Base-by-base conservation (phyloP, 176 grass and related monocot species). In the Musa beccarii region DNA sequence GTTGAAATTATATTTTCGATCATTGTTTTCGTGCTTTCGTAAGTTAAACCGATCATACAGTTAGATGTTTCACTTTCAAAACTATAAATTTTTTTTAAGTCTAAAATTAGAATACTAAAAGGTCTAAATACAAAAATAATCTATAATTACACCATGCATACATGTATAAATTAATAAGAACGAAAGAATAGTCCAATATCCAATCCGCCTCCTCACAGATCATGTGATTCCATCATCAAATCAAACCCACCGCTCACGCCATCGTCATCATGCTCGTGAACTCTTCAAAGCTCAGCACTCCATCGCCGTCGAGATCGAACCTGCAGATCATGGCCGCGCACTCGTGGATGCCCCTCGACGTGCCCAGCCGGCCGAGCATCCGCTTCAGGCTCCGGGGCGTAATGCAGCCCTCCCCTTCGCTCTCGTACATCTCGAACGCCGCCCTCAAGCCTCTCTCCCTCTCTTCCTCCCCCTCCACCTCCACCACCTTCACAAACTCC, bases 301-400 rank as follows among this genome's bases (percentile, higher is more conserved):
- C 89, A 19, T 91, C 85, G 49, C 89, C 89, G 54, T 91, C 28
- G 66, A 91, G 80, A 24, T 92, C 89, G 19, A 88, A 92, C 53
- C 85, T 75, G 77, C 85, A 81, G 21, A 91, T 91, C 85, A 91
- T 91, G 74, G 76, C 66, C 55, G 28, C 69, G 85, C 89, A 91
- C 16, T 91, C 85, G 9, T 91, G 85, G 68, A 91, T 21, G 2
- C 14, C 11, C 65, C 15, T 71, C 23, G 50, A 51, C 17, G 72
- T 50, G 2, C 73, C 82, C 67, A 87, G 72, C 43, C 85, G 62
- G 67, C 73, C 81, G 72, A 87, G 62, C 80, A 78, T 88, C 74
- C 85, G 79, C 53, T 29, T 70, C 53, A 91, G 77, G 85, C 89
- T 91, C 80, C 63, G 67, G 68, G 85, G 80, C 63, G 89, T 91